Conservation (phyloP, 768 basidiomycete species). For the Termitomyces sp. region DNA sequence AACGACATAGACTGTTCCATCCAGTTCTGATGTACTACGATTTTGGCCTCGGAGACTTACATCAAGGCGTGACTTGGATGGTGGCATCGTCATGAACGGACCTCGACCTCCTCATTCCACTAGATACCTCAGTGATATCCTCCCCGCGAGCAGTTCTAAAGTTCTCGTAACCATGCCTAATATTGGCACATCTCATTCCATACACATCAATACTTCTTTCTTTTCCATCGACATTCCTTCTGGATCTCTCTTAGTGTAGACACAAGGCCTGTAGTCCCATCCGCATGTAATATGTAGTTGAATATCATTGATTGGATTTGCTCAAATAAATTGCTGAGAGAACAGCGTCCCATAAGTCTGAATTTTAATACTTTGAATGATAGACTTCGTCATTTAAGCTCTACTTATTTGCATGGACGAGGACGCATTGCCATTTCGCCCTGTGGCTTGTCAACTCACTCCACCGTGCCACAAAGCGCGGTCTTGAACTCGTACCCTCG, state of each 20-base stretch:
- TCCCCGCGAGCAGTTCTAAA: not conserved
- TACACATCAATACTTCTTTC: not conserved
- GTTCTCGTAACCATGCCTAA: not conserved
- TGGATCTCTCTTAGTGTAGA: not conserved
- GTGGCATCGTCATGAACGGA: not conserved
- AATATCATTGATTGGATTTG: not conserved
- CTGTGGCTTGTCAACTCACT: not conserved
- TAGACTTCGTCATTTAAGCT: too few species aligned
- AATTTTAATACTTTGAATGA: not conserved
- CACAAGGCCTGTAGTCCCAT: not conserved
- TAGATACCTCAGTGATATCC: not conserved
- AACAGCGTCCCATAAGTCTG: not conserved
- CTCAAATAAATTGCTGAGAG: not conserved
- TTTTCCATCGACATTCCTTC: not conserved
- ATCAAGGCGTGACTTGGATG: not conserved
- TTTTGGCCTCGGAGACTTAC: not conserved
- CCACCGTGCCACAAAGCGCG: not conserved
- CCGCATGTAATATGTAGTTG: not conserved
- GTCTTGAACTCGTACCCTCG: too few species aligned
- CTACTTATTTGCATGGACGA: too few species aligned
- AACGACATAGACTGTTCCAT: not conserved
- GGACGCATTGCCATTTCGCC: too few species aligned
- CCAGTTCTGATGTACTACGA: not conserved
- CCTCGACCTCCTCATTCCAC: not conserved
- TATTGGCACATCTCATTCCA: not conserved